Evolutionary conservation across 202 grass and related monocot species (phyloP).

Genomic region (Hordeum pubiflorum): DNA sequence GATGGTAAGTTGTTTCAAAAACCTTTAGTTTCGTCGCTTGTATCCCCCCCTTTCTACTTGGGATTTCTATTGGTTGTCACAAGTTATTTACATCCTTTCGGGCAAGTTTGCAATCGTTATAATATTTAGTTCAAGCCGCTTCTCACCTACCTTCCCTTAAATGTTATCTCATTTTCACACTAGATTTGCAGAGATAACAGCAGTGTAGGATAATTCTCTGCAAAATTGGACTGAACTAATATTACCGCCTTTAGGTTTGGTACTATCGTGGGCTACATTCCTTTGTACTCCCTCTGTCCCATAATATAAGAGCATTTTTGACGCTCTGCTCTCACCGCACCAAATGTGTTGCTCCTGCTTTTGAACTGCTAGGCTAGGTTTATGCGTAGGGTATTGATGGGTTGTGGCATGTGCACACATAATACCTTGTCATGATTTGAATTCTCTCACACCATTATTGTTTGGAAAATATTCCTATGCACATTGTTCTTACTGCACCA

Average conservation of each 20-base stretch:
- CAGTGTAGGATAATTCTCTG: background rate
- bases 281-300: background rate
- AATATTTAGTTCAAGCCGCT: background rate
- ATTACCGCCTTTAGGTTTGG: background rate
- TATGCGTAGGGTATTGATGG: background rate
- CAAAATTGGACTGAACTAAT: background rate
- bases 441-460: background rate
- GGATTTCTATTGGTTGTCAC: background rate
- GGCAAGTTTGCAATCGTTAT: background rate
- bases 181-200: background rate
- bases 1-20: background rate
- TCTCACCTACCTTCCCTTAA: background rate
- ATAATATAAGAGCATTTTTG: no score
- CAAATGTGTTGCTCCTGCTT: background rate
- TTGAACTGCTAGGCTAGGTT: background rate
- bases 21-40: background rate
- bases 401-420: background rate
- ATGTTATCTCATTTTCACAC: background rate
- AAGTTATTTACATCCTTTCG: background rate
- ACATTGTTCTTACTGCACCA: background rate
- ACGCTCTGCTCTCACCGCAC: background rate
- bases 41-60: background rate
- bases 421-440: background rate
- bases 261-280: background rate
- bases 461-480: background rate